These are phyloP conservation scores for Kodamaea suecica DNA, from an alignment of 1,139 yeast species.

Conservation along the genomic window DNA sequence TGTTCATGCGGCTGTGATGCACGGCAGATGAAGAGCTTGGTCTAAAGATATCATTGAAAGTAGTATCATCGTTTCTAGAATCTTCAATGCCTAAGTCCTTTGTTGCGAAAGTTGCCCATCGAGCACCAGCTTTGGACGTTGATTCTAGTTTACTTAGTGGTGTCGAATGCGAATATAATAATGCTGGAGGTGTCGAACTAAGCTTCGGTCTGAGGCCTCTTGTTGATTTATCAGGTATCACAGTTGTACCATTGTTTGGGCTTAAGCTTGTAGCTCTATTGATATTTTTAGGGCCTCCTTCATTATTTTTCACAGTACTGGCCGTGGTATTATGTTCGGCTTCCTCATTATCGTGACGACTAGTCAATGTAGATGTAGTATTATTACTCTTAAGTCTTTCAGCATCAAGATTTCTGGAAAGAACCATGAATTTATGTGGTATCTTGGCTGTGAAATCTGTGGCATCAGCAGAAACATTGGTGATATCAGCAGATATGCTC, in stretches of 20 bases:
- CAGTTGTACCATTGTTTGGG: constrained; percentile 10
- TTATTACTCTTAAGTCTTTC: constrained; percentile 3
- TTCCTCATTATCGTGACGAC: not conserved
- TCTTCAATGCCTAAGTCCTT: constrained; percentile 10
- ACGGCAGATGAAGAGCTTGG: constrained; percentile 9
- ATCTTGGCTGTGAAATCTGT: not conserved
- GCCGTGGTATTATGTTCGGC: not conserved
- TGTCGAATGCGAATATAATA: constrained; percentile 32
- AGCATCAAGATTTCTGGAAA: constrained; percentile 8
- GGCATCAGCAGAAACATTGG: not conserved
- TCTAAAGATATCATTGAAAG: constrained; percentile 15
- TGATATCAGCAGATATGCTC: constrained; percentile 3
- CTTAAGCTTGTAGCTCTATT: constrained; percentile 3
- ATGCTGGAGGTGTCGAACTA: constrained; percentile 9
- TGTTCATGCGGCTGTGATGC: constrained; percentile 4
- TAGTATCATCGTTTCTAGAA: constrained; percentile 14
- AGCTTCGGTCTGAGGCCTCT: constrained; percentile 11
- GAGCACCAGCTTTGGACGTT: constrained; percentile 8
- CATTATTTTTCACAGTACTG: not conserved
- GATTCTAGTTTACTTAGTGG: constrained; percentile 19
- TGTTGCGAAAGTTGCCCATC: constrained; percentile 8
- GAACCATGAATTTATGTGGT: constrained; percentile 6
- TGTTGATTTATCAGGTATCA: constrained; percentile 8
- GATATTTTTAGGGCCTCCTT: not conserved
- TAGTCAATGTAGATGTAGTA: not conserved